Conservation (phyloP, 257 asterid species). For the Parsonsia alboflavescens region DNA sequence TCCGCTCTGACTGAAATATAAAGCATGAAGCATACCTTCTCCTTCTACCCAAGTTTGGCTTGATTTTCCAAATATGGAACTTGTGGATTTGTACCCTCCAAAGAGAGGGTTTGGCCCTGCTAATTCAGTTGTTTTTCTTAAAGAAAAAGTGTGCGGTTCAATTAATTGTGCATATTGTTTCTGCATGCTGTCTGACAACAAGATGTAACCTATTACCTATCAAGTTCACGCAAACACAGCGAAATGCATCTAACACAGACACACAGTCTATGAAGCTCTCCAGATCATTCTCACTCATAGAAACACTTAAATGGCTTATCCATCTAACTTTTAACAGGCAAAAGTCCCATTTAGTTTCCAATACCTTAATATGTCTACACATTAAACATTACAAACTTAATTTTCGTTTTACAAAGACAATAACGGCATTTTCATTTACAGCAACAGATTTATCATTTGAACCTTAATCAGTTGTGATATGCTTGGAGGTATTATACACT, state of each 20-base stretch:
- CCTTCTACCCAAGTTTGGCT: slow-evolving; percentile 45
- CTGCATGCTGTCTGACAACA: neutral
- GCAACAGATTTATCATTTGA: neutral
- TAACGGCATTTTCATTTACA: neutral
- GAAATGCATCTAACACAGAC: neutral
- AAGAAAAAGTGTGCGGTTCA: neutral
- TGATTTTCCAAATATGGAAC: slow-evolving; percentile 38
- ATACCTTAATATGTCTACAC: no score
- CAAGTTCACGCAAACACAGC: neutral
- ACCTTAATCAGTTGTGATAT: neutral
- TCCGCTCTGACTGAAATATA: slow-evolving; percentile 23
- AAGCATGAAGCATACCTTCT: slow-evolving; percentile 51
- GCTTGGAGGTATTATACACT: neutral
- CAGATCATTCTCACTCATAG: neutral
- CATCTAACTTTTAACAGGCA: no score
- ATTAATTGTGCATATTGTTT: neutral
- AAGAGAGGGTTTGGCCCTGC: slow-evolving; percentile 48
- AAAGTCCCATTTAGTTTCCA: no score
- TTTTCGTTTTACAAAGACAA: neutral
- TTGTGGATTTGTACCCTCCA: slow-evolving; percentile 39
- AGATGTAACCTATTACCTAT: neutral
- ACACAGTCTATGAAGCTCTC: neutral
- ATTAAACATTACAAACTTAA: neutral
- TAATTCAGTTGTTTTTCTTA: neutral
- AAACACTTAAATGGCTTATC: neutral